A percentile compares a stretch with the other conserved stretches of the same genome.
Evolutionary conservation across 208 protist genomes (phyloP).

Genomic region (Leishmania martiniquensis): DNA sequence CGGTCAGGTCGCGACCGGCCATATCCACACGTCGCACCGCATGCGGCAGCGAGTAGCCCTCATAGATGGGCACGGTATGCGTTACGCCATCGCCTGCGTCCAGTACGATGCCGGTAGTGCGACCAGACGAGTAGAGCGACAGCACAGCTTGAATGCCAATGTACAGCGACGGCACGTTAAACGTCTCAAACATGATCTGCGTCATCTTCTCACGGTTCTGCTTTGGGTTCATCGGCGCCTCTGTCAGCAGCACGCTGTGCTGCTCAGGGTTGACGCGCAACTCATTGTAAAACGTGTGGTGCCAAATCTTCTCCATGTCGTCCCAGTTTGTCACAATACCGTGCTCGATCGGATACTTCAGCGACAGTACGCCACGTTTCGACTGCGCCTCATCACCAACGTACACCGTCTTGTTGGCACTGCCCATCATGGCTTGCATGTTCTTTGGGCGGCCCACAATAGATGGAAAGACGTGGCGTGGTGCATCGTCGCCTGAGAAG

Average conservation of each 20-base stretch:
- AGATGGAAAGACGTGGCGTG: slow-evolving; percentile 96
- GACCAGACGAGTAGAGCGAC: slow-evolving; percentile 93
- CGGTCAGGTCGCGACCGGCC: slow-evolving; percentile 95
- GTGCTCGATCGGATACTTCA: slow-evolving; percentile 96
- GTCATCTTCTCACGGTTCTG: slow-evolving; percentile 95
- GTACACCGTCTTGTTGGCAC: slow-evolving; percentile 95
- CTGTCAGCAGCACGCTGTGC: slow-evolving; percentile 95
- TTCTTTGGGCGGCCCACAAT: slow-evolving; percentile 97
- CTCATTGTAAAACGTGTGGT: slow-evolving; percentile 99
- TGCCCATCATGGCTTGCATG: slow-evolving; percentile 94
- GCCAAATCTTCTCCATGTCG: slow-evolving; percentile 98
- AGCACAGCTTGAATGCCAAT: slow-evolving; percentile 97
- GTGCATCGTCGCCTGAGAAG: slow-evolving; percentile 97
- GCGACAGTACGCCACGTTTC: slow-evolving; percentile 93
- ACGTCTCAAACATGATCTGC: slow-evolving; percentile 96
- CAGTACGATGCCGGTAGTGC: slow-evolving; percentile 93
- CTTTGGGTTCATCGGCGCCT: slow-evolving; percentile 94
- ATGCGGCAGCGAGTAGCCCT: slow-evolving; percentile 92
- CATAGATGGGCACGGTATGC: slow-evolving; percentile 94
- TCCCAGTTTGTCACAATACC: slow-evolving; percentile 98
- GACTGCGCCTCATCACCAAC: slow-evolving; percentile 95
- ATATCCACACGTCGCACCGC: slow-evolving; percentile 90
- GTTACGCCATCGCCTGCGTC: slow-evolving; percentile 95
- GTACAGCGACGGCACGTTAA: slow-evolving; percentile 91
- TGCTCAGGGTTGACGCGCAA: slow-evolving; percentile 97